Evolutionary conservation across 2,329 filamentous ascomycete species (phyloP).

Genomic region (Aspergillus cejpii): DNA sequence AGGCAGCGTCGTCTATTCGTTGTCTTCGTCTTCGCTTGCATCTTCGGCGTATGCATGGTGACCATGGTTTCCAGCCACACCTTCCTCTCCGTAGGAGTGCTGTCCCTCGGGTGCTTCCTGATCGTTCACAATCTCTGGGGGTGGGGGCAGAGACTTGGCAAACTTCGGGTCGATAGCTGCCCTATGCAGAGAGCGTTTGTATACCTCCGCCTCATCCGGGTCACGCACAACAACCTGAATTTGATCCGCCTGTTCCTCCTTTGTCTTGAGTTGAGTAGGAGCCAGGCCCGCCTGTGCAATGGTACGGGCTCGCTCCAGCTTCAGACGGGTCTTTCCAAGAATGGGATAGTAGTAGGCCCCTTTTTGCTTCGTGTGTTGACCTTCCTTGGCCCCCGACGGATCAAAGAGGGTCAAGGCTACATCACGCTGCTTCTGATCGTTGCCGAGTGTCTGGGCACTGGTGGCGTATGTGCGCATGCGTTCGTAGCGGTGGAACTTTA

Average conservation of each 20-base stretch:
- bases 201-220: constrained; percentile 45
- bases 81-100: constrained; percentile 8
- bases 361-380: constrained; percentile 36
- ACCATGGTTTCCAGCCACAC: constrained; percentile 5
- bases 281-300: constrained; percentile 38
- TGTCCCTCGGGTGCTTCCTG: constrained; percentile 9
- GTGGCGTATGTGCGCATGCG: constrained; percentile 57
- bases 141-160: constrained; percentile 31
- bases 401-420: constrained; percentile 55
- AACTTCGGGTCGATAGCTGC: constrained; percentile 44
- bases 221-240: constrained; percentile 49
- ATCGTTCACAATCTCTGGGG: constrained; percentile 18
- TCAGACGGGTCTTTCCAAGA: constrained; percentile 50
- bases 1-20: constrained; percentile 10
- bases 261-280: constrained; percentile 34
- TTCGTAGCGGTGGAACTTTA: constrained; percentile 49
- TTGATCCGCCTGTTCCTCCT: constrained; percentile 47
- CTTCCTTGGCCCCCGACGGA: constrained; percentile 29
- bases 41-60: constrained; percentile 11
- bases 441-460: constrained; percentile 46
- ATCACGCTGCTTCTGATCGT: constrained; percentile 50
- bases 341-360: constrained; percentile 60
- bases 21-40: constrained; percentile 12
- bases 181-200: constrained; percentile 42
- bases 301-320: constrained; percentile 43